These are phyloP conservation scores for Quercus aquifolioides DNA, from an alignment of 306 rosid species.

Conservation along the genomic window DNA sequence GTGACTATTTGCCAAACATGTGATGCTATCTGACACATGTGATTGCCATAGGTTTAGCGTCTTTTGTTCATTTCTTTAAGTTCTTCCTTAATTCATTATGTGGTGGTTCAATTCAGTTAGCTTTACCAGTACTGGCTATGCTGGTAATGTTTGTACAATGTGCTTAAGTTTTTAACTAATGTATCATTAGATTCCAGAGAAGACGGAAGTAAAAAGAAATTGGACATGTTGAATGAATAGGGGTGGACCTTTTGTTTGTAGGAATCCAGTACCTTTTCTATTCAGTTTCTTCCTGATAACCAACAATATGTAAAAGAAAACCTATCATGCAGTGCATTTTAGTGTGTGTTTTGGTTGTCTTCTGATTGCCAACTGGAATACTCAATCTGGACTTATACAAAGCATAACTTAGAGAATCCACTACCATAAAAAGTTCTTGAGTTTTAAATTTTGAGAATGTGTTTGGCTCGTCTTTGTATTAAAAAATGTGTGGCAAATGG, in stretches of 20 bases:
- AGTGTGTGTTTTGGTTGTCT: neutral
- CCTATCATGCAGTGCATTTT: neutral
- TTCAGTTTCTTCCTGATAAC: neutral
- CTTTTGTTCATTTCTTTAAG: no score
- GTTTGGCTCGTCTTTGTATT: neutral
- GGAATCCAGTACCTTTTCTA: neutral
- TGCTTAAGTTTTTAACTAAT: no score
- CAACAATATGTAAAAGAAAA: neutral
- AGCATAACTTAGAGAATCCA: neutral
- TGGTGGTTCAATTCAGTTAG: no score
- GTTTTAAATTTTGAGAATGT: neutral
- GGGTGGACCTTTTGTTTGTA: neutral
- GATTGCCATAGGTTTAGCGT: no score
- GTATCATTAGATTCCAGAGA: no score
- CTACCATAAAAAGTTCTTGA: neutral
- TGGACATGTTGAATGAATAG: no score
- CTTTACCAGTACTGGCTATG: no score
- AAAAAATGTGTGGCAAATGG: neutral
- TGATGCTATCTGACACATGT: no score
- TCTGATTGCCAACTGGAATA: neutral
- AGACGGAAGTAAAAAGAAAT: no score
- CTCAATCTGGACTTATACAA: neutral
- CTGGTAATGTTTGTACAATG: no score
- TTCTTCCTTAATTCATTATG: no score
- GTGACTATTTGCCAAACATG: no score